Evolutionary conservation across 2,329 filamentous ascomycete genomes (phyloP).

Genomic region (Fusarium piperis): DNA sequence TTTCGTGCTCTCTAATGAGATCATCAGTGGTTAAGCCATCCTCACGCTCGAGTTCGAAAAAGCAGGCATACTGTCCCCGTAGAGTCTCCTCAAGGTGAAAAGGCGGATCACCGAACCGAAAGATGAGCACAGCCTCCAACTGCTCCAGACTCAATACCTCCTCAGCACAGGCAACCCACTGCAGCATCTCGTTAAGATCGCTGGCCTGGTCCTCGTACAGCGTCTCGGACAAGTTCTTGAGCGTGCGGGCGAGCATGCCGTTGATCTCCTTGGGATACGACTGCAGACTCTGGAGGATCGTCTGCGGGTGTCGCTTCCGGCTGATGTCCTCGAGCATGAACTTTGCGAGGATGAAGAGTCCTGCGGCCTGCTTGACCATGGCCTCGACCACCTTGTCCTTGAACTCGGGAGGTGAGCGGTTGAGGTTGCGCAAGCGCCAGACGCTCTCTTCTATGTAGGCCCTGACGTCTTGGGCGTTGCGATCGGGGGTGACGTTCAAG

Average conservation of each 20-base stretch:
- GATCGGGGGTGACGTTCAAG: slow-evolving; percentile 54
- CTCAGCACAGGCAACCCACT: slow-evolving; percentile 57
- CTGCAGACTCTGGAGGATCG: slow-evolving; percentile 55
- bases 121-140: slow-evolving; percentile 55
- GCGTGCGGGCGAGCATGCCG: slow-evolving; percentile 54
- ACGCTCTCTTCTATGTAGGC: slow-evolving; percentile 55
- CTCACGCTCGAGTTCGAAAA: slow-evolving; percentile 57
- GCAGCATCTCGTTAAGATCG: slow-evolving; percentile 58
- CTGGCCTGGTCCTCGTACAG: slow-evolving; percentile 51
- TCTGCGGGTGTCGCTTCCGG: slow-evolving; percentile 55
- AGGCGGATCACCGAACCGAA: slow-evolving; percentile 53
- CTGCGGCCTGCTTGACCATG: slow-evolving; percentile 55
- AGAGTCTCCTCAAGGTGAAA: slow-evolving; percentile 55
- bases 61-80: slow-evolving; percentile 56
- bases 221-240: slow-evolving; percentile 52
- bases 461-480: slow-evolving; percentile 54
- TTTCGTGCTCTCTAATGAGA: slow-evolving; percentile 51
- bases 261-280: slow-evolving; percentile 57
- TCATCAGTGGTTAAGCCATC: slow-evolving; percentile 56
- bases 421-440: slow-evolving; percentile 50
- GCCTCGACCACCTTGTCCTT: slow-evolving; percentile 51
- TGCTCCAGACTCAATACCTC: slow-evolving; percentile 55
- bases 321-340: slow-evolving; percentile 61
- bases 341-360: slow-evolving; percentile 60
- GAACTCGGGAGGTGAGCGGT: slow-evolving; percentile 45